These are phyloP conservation scores for Nannochloris sp. DNA, from an alignment of 139 green algal species.

Conservation along the genomic window DNA sequence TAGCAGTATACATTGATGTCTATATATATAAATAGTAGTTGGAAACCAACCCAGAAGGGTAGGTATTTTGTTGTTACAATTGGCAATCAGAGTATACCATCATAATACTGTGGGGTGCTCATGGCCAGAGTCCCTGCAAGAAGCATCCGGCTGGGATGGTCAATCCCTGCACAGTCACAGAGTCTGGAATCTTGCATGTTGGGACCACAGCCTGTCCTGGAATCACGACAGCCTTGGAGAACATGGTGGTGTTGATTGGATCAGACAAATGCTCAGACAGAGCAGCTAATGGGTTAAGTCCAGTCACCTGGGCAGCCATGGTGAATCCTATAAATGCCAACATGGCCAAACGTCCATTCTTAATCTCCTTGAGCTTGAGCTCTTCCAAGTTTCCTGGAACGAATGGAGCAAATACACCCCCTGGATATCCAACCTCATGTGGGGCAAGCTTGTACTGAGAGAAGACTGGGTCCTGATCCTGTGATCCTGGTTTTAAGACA, in stretches of 20 bases:
- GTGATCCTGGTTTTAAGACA: conserved; percentile 64
- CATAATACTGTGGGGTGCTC: conserved; percentile 14
- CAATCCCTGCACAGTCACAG: conserved; percentile 42
- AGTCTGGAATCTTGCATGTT: conserved; percentile 50
- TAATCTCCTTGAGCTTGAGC: conserved; percentile 94
- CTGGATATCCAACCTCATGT: conserved; percentile 47
- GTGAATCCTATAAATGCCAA: conserved; percentile 54
- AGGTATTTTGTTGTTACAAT: too few species aligned
- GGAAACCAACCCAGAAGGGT: neutral
- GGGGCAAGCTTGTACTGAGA: conserved; percentile 54
- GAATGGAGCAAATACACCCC: conserved; percentile 63
- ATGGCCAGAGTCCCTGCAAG: conserved; percentile 47
- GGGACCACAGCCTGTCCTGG: conserved; percentile 27
- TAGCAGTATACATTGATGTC: neutral
- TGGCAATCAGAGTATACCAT: neutral
- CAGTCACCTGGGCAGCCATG: conserved; percentile 55
- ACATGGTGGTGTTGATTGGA: conserved; percentile 64
- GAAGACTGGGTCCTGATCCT: conserved; percentile 76
- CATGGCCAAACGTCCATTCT: conserved; percentile 83
- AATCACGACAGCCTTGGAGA: conserved; percentile 34
- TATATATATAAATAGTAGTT: too few species aligned
- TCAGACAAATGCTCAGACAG: conserved; percentile 64
- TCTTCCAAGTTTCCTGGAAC: conserved; percentile 60
- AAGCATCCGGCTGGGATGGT: conserved; percentile 66
- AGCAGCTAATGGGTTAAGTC: conserved; percentile 55